Evolutionary conservation across 257 asterid species (phyloP).

Genomic region (Sherardia arvensis): DNA sequence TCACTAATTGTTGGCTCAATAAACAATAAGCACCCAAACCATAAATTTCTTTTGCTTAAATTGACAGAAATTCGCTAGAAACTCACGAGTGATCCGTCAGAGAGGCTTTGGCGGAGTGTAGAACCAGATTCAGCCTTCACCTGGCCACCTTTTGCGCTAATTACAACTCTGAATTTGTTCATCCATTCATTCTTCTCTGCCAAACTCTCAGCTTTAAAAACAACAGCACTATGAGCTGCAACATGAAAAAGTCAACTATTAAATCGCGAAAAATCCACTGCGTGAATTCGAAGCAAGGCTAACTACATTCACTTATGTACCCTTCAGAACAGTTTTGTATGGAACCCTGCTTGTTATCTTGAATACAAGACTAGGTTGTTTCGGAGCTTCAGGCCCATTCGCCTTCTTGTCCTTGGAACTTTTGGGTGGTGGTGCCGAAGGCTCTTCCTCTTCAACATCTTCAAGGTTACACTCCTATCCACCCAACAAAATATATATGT

Average conservation of each 20-base stretch:
- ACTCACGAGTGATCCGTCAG: constrained; percentile 92
- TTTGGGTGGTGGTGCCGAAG: constrained; percentile 62
- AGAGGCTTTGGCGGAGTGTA: constrained; percentile 63
- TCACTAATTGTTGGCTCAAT: no score
- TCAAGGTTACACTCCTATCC: constrained; percentile 88
- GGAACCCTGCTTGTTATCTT: constrained; percentile 77
- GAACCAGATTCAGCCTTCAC: constrained; percentile 68
- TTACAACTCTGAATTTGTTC: constrained; percentile 56
- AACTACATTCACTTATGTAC: constrained; percentile 13
- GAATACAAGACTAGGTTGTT: constrained; percentile 71
- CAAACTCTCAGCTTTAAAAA: constrained; percentile 74
- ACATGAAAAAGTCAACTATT: constrained; percentile 5
- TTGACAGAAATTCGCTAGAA: background rate
- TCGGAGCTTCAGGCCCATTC: constrained; percentile 64
- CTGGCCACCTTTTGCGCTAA: constrained; percentile 84
- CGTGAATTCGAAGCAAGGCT: background rate
- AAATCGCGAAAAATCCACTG: background rate
- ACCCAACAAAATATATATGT: background rate
- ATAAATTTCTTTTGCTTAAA: no score
- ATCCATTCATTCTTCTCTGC: constrained; percentile 73
- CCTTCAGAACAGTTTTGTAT: constrained; percentile 91
- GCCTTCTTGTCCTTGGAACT: constrained; percentile 93
- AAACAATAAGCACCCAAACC: no score
- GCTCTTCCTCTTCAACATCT: constrained; percentile 82
- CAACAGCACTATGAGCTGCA: constrained; percentile 81